Percentiles rank a stretch among this genome's conserved stretches.
phyloP scores from a whole-genome alignment of 352 stramenopile genomes.

The Phytophthora foliorum region DNA sequence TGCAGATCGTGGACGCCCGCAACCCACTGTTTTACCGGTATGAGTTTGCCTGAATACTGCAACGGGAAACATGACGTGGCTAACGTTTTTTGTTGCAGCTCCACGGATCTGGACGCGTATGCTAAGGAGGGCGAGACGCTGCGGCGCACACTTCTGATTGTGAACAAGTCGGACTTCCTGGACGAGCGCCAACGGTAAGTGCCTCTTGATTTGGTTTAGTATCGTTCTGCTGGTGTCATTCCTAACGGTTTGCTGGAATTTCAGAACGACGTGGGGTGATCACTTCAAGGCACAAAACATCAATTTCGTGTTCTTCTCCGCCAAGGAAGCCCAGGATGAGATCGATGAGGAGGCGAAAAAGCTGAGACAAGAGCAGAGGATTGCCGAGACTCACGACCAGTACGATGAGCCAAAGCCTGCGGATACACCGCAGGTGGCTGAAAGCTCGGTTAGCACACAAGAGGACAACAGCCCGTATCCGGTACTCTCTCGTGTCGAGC shows the following conservation, averaged over 20 bases:
- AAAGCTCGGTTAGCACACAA: background rate
- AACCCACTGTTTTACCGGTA: slow-evolving; percentile 99
- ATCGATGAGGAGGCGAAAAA: slow-evolving; percentile 87
- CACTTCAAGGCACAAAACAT: slow-evolving; percentile 95
- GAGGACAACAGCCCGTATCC: slow-evolving; percentile 51
- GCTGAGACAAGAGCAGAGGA: slow-evolving; percentile 53
- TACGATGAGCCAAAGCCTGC: slow-evolving; percentile 45
- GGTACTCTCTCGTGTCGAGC: slow-evolving; percentile 76
- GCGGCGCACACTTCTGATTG: slow-evolving; percentile 95
- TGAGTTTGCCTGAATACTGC: background rate
- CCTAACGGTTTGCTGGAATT: slow-evolving; percentile 8
- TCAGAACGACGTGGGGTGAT: slow-evolving; percentile 91
- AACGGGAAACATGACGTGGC: background rate
- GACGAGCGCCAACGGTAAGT: slow-evolving; percentile 89
- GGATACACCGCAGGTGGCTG: slow-evolving; percentile 8
- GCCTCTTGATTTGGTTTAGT: background rate
- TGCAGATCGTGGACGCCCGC: slow-evolving; percentile 99
- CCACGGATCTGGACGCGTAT: slow-evolving; percentile 96
- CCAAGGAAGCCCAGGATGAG: slow-evolving; percentile 94
- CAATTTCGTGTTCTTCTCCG: slow-evolving; percentile 98
- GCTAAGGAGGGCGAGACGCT: slow-evolving; percentile 91
- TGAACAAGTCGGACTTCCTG: slow-evolving; percentile 99
- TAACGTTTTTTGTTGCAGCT: slow-evolving; percentile 61
- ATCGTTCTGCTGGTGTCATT: background rate
- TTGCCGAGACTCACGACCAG: slow-evolving; percentile 44